Percentiles rank a stretch among this genome's conserved stretches.
Conservation (phyloP, 768 basidiomycete species). For the Pleurotus sapidus region DNA sequence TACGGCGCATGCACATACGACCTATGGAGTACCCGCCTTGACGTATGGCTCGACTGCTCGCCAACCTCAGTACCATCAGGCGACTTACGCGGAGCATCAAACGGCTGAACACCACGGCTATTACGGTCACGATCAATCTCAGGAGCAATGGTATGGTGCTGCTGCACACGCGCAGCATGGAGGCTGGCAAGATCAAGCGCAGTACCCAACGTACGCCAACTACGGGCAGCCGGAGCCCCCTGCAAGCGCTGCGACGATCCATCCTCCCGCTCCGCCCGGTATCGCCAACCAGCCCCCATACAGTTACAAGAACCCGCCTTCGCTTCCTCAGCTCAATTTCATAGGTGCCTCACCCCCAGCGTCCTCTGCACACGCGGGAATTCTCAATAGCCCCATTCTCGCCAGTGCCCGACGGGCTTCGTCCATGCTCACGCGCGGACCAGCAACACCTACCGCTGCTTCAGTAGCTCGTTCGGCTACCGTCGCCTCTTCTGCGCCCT, state of each 20-base stretch:
- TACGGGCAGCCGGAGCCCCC: constrained; percentile 3
- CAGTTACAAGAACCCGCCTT: neutral
- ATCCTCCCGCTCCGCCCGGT: neutral
- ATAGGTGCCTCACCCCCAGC: constrained; percentile 3
- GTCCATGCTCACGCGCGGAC: neutral
- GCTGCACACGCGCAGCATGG: constrained; percentile 1
- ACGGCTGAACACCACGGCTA: constrained; percentile 3
- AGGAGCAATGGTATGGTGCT: neutral
- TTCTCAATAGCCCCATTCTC: constrained; percentile 2
- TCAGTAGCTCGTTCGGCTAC: constrained; percentile 1
- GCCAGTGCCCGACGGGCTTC: constrained; percentile 2
- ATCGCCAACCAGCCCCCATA: neutral
- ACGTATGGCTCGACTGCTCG: constrained; percentile 2
- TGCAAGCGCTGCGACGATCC: neutral
- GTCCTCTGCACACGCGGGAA: neutral
- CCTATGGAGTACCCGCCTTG: neutral
- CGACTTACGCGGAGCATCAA: constrained; percentile 4
- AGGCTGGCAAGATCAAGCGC: constrained; percentile 4
- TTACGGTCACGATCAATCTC: constrained; percentile 7
- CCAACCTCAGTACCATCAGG: constrained; percentile 4
- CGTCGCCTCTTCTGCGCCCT: neutral
- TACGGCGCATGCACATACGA: neutral
- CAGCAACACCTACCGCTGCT: neutral
- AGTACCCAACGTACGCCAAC: neutral
- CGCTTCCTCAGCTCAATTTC: constrained; percentile 5